Conservation (phyloP, 2,329 filamentous ascomycete genomes). For the Beauveria bassiana region DNA sequence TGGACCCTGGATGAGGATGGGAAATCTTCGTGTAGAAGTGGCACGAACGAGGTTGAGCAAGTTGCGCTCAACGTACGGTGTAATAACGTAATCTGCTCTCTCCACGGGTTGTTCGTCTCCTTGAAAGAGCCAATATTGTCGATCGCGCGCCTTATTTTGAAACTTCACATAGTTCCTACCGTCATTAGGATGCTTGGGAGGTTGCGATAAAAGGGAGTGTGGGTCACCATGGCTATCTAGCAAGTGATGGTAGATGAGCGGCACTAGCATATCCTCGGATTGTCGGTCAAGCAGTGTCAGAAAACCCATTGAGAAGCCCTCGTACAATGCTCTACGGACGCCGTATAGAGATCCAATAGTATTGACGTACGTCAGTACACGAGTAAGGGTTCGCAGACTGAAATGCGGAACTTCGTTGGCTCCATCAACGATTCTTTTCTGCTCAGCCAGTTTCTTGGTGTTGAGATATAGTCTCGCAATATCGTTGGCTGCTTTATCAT, state of each 20-base stretch:
- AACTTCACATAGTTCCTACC: constrained; percentile 75
- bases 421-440: constrained; percentile 84
- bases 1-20: constrained; percentile 90
- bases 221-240: constrained; percentile 60
- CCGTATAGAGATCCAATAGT: constrained; percentile 80
- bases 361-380: constrained; percentile 80
- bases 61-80: constrained; percentile 89
- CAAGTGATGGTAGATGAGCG: constrained; percentile 73
- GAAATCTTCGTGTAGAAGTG: constrained; percentile 84
- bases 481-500: constrained; percentile 68
- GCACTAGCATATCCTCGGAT: constrained; percentile 71
- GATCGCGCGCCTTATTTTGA: constrained; percentile 51
- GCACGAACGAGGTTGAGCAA: constrained; percentile 90
- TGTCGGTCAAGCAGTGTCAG: constrained; percentile 76
- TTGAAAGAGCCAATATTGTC: constrained; percentile 85
- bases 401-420: constrained; percentile 96
- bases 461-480: constrained; percentile 83
- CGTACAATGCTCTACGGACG: constrained; percentile 76
- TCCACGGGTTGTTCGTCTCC: constrained; percentile 58
- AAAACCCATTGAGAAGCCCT: constrained; percentile 98
- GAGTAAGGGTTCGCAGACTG: constrained; percentile 86
- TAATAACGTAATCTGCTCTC: constrained; percentile 90
- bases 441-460: constrained; percentile 71
- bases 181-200: constrained; percentile 69
- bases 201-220: constrained; percentile 67